These are phyloP conservation scores for Globisporangium cystogenes DNA, from an alignment of 352 stramenopile species.

Conservation along the genomic window DNA sequence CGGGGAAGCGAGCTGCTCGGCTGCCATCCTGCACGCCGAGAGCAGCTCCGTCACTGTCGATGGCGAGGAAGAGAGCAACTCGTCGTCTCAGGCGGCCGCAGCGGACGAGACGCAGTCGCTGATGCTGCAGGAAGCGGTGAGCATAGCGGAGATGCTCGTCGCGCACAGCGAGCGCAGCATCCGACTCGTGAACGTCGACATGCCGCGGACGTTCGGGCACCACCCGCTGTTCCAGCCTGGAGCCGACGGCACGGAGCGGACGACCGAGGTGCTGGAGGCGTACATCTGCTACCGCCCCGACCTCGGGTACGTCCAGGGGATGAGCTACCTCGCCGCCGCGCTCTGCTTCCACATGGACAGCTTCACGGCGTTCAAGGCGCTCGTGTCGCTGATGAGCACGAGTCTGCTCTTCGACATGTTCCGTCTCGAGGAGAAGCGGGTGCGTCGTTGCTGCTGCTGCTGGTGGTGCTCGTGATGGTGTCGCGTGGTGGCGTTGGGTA, in stretches of 20 bases:
- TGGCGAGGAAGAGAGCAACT: background rate
- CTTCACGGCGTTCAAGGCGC: constrained; percentile 82
- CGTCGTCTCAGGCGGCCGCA: background rate
- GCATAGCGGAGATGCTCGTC: constrained; percentile 79
- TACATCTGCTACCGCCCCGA: constrained; percentile 87
- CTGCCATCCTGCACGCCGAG: background rate
- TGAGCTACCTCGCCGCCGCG: constrained; percentile 83
- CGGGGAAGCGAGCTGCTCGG: background rate
- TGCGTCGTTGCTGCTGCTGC: constrained; percentile 20
- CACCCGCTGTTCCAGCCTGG: constrained; percentile 74
- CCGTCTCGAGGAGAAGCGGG: constrained; percentile 68
- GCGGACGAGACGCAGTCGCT: constrained; percentile 3
- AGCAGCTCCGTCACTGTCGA: background rate
- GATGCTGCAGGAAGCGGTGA: constrained; percentile 63
- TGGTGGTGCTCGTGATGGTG: too few species aligned
- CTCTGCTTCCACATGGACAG: constrained; percentile 87
- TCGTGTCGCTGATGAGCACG: constrained; percentile 78
- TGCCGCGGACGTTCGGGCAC: constrained; percentile 81
- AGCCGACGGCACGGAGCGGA: constrained; percentile 62
- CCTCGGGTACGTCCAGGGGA: constrained; percentile 82
- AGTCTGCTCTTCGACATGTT: constrained; percentile 88
- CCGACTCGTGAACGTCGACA: constrained; percentile 76
- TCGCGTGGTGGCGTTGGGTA: background rate
- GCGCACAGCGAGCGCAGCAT: constrained; percentile 78
- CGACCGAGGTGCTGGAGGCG: constrained; percentile 75